Evolutionary conservation across 148 eudicot genomes (phyloP), one percentile per base, ranked within the genome.

Genomic region (Rhododendron mucronatum): DNA sequence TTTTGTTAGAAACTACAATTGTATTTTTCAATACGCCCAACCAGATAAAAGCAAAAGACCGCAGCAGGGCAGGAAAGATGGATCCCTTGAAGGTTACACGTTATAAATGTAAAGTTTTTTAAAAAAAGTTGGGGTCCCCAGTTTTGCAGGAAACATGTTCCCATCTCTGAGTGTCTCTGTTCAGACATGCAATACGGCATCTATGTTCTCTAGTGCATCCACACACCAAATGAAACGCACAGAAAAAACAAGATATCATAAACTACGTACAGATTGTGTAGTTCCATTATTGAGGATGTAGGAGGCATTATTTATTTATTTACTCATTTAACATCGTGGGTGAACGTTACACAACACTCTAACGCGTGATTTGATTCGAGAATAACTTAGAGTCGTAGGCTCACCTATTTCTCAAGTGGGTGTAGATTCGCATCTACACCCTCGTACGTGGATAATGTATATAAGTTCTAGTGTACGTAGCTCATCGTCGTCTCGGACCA

Each of bases 131-230:
- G 47, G 84, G 86, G 51, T 28, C 78, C 48, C 30, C 86, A 82
- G 82, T 45, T 87, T 77, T 85, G 41, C 85, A 82, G 84, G 87
- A 89, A 89, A 83, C 89, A 85, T 85, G 91, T 82, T 87, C 77
- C 89, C 89, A 39, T 84, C 26, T 35, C 87, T 61, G 77, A 84
- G 78, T 87, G 59, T 76, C 65, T 83, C 61, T 53, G 51, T n/a
- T 61, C 82, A 83, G 10, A 83, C 57, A 83, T 83, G 57, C 35
- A 81, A 51, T 23, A 81, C 41, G 18, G n/a, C 79, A 85, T 23
- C 33, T 28, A 67, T 67, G 69, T n/a, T 67, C 26, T 11, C 30
- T 30, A 50, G 30, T 13, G 21, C 20, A 50, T 63, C n/a, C 37
- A 39, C n/a, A 44, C 35, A 18, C 75, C 30, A 23, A 69, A 69